phyloP scores from a whole-genome alignment of 805 yeast species.

The Wickerhamiella azymoides region DNA sequence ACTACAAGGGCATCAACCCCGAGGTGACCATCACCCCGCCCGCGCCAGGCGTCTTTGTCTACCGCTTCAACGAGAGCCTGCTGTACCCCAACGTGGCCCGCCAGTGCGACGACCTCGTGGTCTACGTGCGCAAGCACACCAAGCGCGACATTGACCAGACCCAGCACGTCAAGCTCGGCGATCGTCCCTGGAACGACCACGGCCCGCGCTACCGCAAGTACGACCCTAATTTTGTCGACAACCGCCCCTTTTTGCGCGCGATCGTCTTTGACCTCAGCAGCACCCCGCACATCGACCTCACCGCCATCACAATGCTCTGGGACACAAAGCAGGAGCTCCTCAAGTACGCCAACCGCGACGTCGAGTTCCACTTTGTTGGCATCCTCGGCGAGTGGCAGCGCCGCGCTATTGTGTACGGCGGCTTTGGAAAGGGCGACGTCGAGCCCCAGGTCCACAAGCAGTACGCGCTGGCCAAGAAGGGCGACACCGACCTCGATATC shows the following conservation, averaged over 20 bases:
- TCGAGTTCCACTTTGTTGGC: constrained; percentile 83
- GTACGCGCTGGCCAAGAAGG: constrained; percentile 19
- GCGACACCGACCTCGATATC: constrained; percentile 18
- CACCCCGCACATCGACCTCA: constrained; percentile 62
- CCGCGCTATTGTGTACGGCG: constrained; percentile 58
- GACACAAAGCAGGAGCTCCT: constrained; percentile 63
- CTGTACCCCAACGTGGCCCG: constrained; percentile 68
- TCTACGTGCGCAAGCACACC: constrained; percentile 48
- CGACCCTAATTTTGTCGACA: constrained; percentile 28
- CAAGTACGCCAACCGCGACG: constrained; percentile 64
- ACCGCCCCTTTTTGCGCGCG: constrained; percentile 54
- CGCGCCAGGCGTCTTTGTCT: constrained; percentile 83
- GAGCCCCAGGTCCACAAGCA: neutral
- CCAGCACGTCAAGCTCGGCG: constrained; percentile 30
- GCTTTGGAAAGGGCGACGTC: constrained; percentile 11
- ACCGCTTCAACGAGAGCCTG: constrained; percentile 67
- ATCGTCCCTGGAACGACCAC: constrained; percentile 85
- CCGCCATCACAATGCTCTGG: constrained; percentile 63
- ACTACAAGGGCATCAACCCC: constrained; percentile 37
- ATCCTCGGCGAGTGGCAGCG: constrained; percentile 77
- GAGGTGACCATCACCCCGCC: constrained; percentile 54
- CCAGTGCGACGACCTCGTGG: constrained; percentile 56
- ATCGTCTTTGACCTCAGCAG: constrained; percentile 72
- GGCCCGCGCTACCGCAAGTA: constrained; percentile 35
- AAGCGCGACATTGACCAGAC: constrained; percentile 38